Conservation (phyloP, 2,329 filamentous ascomycete genomes). For the Pseudogymnoascus sp. region DNA sequence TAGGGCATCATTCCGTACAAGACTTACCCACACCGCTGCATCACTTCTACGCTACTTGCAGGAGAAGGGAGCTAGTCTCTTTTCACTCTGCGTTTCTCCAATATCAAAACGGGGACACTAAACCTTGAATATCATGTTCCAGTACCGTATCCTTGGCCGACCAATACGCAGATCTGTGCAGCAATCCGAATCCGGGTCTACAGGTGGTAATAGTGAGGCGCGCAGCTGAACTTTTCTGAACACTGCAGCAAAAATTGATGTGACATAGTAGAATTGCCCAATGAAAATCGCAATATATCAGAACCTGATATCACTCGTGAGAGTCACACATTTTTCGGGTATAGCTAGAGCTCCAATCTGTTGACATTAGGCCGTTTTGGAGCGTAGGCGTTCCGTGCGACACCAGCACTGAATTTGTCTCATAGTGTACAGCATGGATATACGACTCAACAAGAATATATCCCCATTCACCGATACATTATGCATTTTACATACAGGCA, state of each 20-base stretch:
- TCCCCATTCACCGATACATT: not conserved
- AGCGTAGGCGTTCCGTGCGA: not conserved
- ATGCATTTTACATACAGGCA: not conserved
- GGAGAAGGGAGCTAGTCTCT: not conserved
- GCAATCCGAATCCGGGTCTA: not conserved
- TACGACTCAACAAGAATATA: not conserved
- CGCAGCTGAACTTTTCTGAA: not conserved
- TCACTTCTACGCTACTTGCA: not conserved
- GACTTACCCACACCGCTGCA: not conserved
- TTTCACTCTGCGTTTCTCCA: not conserved
- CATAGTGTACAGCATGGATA: not conserved
- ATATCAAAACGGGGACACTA: not conserved
- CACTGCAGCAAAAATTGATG: not conserved
- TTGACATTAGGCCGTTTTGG: not conserved
- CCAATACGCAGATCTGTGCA: not conserved
- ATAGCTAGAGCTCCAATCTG: not conserved
- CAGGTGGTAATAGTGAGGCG: not conserved
- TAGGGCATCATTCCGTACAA: too few species aligned
- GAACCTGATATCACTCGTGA: not conserved
- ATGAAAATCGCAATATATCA: not conserved
- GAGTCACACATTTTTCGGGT: not conserved
- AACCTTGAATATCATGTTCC: too few species aligned
- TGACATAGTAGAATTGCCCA: not conserved
- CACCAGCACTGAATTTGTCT: not conserved
- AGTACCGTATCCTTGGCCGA: not conserved